A percentile compares a stretch with the other conserved stretches of the same genome.
phyloP scores from a whole-genome alignment of 1,139 yeast species.

The Insectozyma bohioensis region DNA sequence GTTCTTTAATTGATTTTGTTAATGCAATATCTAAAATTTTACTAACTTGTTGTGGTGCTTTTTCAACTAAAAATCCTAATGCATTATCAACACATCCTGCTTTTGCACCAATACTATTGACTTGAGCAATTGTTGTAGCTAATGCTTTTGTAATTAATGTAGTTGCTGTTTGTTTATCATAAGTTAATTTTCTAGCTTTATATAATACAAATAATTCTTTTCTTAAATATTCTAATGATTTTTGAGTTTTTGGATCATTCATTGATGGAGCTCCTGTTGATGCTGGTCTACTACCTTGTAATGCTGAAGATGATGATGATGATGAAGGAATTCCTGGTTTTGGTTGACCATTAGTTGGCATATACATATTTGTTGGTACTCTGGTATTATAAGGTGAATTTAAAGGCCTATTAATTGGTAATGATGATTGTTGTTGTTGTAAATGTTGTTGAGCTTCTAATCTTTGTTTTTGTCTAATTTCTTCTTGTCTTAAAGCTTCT shows the following conservation, averaged over 20 bases:
- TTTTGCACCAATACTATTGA: conserved; percentile 80
- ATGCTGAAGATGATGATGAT: conserved; percentile 1
- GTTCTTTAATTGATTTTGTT: conserved; percentile 72
- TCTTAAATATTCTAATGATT: conserved; percentile 65
- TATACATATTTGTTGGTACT: no score
- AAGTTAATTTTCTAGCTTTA: conserved; percentile 63
- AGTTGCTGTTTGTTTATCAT: conserved; percentile 72
- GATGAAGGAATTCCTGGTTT: neutral
- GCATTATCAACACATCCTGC: conserved; percentile 85
- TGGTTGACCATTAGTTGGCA: conserved; percentile 14
- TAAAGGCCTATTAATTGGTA: neutral
- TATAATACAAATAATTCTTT: conserved; percentile 69
- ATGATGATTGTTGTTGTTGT: conserved; percentile 1
- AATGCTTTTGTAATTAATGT: conserved; percentile 86
- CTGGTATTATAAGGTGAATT: conserved; percentile 11
- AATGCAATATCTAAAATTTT: conserved; percentile 81
- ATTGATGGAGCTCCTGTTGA: conserved; percentile 26
- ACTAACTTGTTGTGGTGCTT: conserved; percentile 85
- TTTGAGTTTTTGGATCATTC: conserved; percentile 52
- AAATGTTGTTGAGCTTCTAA: conserved; percentile 27
- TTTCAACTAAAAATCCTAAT: conserved; percentile 74
- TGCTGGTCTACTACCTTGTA: no score
- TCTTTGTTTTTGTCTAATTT: conserved; percentile 43
- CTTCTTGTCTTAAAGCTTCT: conserved; percentile 54
- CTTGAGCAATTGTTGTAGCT: conserved; percentile 91